These are phyloP conservation scores for Zoysia japonica DNA, from an alignment of 176 grass and related monocot species.

Conservation along the genomic window DNA sequence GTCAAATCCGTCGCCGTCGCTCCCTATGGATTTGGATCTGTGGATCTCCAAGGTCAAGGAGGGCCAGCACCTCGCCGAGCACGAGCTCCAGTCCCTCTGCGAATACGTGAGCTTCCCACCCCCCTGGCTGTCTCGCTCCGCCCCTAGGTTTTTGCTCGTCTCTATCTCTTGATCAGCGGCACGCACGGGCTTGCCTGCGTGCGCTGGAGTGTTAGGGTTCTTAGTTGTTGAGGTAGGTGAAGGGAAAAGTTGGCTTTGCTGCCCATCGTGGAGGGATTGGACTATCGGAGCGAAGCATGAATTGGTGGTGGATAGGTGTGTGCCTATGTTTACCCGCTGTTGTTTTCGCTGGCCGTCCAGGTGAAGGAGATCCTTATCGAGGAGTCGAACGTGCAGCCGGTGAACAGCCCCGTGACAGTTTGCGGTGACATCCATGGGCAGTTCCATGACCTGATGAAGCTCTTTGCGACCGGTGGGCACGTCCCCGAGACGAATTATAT, in stretches of 20 bases:
- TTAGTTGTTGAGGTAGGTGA: not conserved
- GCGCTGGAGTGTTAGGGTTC: constrained; percentile 20
- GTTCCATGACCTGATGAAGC: constrained; percentile 99
- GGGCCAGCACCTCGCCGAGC: constrained; percentile 89
- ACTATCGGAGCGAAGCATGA: not conserved
- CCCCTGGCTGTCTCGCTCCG: not conserved
- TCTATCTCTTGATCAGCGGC: not conserved
- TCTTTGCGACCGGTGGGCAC: constrained; percentile 95
- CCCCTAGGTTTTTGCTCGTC: constrained; percentile 45
- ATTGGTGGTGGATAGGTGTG: not conserved
- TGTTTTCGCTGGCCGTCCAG: not conserved
- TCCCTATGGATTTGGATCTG: constrained; percentile 95
- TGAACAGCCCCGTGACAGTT: constrained; percentile 96
- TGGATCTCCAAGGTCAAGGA: constrained; percentile 99
- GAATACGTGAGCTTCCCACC: constrained; percentile 73
- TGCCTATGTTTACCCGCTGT: not conserved
- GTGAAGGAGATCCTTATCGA: constrained; percentile 49
- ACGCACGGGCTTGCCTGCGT: not conserved
- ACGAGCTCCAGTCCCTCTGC: constrained; percentile 98
- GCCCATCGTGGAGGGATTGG: not conserved
- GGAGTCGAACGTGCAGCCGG: constrained; percentile 97
- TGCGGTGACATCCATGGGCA: constrained; percentile 98
- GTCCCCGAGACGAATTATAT: constrained; percentile 99
- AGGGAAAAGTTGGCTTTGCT: not conserved
- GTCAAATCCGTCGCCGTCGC: not conserved